A percentile compares a stretch with the other conserved stretches of the same genome.
phyloP scores from a whole-genome alignment of 2,329 filamentous ascomycete genomes.

The Colletotrichum paranaense region DNA sequence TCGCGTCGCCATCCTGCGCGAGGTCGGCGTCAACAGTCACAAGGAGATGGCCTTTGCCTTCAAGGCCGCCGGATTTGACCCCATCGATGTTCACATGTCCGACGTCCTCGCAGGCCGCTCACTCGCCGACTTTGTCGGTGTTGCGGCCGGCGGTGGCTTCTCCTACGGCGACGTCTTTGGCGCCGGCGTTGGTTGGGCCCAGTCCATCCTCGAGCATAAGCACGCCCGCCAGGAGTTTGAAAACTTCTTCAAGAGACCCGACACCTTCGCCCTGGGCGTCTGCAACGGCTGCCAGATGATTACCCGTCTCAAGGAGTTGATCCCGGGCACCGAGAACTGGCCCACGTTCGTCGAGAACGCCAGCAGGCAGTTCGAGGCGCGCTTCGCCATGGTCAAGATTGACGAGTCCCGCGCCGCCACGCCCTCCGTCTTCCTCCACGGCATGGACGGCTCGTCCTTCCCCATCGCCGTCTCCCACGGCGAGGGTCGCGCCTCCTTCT shows the following conservation, averaged over 20 bases:
- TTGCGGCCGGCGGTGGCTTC: conserved; percentile 97
- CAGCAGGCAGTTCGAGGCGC: conserved; percentile 90
- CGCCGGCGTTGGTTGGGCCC: conserved; percentile 96
- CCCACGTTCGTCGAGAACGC: conserved; percentile 87
- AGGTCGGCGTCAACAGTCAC: conserved; percentile 95
- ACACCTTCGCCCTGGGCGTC: conserved; percentile 93
- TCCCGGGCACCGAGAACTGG: conserved; percentile 87
- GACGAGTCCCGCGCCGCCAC: conserved; percentile 53
- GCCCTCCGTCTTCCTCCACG: conserved; percentile 87
- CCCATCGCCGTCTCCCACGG: conserved; percentile 92
- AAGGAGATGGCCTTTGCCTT: conserved; percentile 99
- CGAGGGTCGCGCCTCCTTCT: conserved; percentile 84
- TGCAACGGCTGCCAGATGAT: conserved; percentile 99
- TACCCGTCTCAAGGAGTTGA: conserved; percentile 79
- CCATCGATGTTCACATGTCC: conserved; percentile 96
- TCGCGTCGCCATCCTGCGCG: conserved; percentile 90
- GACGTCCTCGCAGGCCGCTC: conserved; percentile 86
- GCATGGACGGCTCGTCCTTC: conserved; percentile 84
- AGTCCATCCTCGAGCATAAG: conserved; percentile 88
- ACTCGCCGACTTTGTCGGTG: conserved; percentile 83
- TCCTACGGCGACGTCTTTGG: conserved; percentile 89
- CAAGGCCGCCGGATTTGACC: conserved; percentile 88
- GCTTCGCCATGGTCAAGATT: conserved; percentile 87
- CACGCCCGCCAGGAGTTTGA: conserved; percentile 82
- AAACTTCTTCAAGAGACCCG: conserved; percentile 84